Evolutionary conservation across 2,329 filamentous ascomycete species (phyloP), one percentile per base, ranked within the genome.

Genomic region (Paradendryphiella salina): DNA sequence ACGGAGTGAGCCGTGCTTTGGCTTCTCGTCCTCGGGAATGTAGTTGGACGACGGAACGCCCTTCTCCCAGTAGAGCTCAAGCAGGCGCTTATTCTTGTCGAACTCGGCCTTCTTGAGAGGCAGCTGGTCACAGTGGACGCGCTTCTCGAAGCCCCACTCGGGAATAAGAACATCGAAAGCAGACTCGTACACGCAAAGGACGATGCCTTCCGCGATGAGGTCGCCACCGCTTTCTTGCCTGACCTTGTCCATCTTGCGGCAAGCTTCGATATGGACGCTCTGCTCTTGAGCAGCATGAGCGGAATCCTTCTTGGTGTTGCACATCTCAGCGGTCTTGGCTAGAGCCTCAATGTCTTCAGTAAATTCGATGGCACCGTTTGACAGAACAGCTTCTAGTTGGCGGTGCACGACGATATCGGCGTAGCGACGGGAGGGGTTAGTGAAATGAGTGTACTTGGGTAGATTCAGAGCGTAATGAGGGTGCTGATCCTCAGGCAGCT

Each of bases 41-140:
- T 95, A 99, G 2, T 92, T 89, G 35, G 93, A 96, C 57, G 92
- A 97, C 21, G 93, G 90, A 6, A 97, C 91, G 38, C 94, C 94
- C 83, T 97, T 99, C 85, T 99, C 94, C 94, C 94, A 99, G 81
- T 96, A 99, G 13, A 99, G 83, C 76, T 99, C 94, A 38, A 99
- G 82, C 23, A 97, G 85, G 48, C 94, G 86, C 78, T 92, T 90
- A 72, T 96, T 91, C 81, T 97, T 97, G 75, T 95, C 86, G 77
- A 94, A 99, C 72, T 99, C 94, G n/a, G 94, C 94, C 81, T 99
- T 99, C 83, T 97, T 93, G 63, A 99, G 79, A 23, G 94, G 94
- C 71, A 99, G 81, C 79, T 99, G 94, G 70, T 99, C 94, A 72
- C 94, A 99, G 77, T 99, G 94, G 44, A 99, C 94, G 59, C 94